Evolutionary conservation across 768 basidiomycete genomes (phyloP), one percentile per base, ranked within the genome.

Genomic region (Pleurotus giganteus): DNA sequence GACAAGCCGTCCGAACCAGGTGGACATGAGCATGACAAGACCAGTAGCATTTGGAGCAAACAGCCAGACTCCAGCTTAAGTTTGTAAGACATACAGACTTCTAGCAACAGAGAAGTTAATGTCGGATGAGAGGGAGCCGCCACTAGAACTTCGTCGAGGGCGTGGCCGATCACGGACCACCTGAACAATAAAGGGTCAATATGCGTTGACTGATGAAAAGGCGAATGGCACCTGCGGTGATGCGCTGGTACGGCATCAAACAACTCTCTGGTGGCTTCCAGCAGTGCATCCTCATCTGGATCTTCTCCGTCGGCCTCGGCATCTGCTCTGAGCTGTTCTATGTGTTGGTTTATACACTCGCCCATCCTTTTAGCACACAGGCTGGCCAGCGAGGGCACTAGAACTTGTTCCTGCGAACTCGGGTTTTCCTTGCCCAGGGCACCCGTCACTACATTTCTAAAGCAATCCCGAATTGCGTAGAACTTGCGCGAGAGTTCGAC

Each of bases 381-480:
- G 27, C 71, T 70, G 31, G 77, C 72, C 39, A 84, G 68, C 50
- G 72, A 67, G 21, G 70, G 68, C 12, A 74, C 61, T 28, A 61
- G 55, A 34, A 15, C 9, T 26, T 43, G n/a, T 7, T 7, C 41
- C 15, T 2, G 24, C 4, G 3, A 8, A 37, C 31, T 51, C 17
- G 3, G 3, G 47, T 39, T 8, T n/a, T 32, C 44, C 26, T 23
- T 36, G 17, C 45, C 4, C 15, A 49, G 4, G 27, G 42, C 27
- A 72, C 71, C 27, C 73, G 76, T 60, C 2, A 79, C 68, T 41
- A 85, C 63, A 53, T 82, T 80, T 46, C 70, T 73, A 66, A 83
- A 86, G 49, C 77, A 76, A 57, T 80, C 80, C n/a, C 80, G 71
- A 13, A 86, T 73, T 12, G 78, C 79, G 61, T 82, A 73, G 7